Evolutionary conservation across 345 rosid species (phyloP).

Genomic region (Eucalyptus erythrocorys): DNA sequence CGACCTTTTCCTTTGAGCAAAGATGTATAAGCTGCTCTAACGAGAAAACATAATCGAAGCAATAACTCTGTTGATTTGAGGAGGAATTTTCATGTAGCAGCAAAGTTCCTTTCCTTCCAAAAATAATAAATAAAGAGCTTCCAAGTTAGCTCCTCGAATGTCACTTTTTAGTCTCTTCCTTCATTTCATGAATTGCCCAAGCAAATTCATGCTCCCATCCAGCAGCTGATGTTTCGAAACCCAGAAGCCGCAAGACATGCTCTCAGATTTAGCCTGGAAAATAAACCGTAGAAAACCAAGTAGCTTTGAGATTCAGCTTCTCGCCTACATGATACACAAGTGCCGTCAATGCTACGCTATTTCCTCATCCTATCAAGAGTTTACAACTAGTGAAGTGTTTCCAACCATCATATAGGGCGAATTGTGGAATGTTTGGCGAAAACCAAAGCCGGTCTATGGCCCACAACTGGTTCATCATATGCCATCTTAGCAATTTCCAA

Average conservation of each 20-base stretch:
- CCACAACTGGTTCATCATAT: not conserved
- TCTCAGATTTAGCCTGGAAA: not conserved
- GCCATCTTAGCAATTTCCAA: not conserved
- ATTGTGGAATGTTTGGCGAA: not conserved
- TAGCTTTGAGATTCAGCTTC: not conserved
- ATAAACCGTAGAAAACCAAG: not conserved
- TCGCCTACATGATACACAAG: not conserved
- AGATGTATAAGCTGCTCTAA: not conserved
- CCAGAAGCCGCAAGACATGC: not conserved
- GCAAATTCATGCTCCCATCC: not conserved
- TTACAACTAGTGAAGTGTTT: not conserved
- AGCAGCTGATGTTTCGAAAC: not conserved
- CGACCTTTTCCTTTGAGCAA: not conserved
- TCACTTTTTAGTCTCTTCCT: not conserved
- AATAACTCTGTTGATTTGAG: not conserved
- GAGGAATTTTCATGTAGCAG: not conserved
- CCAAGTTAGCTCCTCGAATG: not conserved
- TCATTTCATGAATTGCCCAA: not conserved
- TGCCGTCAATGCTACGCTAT: not conserved
- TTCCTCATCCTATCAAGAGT: not conserved
- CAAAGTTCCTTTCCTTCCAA: not conserved
- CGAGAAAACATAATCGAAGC: not conserved
- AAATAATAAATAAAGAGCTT: not conserved
- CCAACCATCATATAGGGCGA: not conserved
- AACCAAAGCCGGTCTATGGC: not conserved